Conservation (phyloP, 148 eudicot genomes). For the Chenopodium formosanum region DNA sequence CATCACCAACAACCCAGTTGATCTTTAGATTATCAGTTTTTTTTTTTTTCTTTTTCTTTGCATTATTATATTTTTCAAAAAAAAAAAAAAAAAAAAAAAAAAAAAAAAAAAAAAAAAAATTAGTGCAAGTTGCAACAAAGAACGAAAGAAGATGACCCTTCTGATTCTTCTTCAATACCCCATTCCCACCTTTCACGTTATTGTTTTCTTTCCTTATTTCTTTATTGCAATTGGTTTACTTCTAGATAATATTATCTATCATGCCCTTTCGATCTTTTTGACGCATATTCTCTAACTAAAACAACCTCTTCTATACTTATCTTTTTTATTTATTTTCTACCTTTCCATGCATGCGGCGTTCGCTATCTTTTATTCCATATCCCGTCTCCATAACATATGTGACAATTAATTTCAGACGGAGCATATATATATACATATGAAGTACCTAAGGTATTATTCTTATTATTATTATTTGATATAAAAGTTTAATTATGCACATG, state of each 20-base stretch:
- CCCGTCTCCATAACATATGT: too few relatives aligned
- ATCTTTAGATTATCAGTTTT: too few relatives aligned
- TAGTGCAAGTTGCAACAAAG: neutral
- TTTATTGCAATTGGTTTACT: neutral
- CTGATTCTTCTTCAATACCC: neutral
- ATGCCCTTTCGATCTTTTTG: neutral
- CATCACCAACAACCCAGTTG: slow-evolving; percentile 13
- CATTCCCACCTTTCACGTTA: slow-evolving; percentile 11
- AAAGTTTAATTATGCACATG: slow-evolving; percentile 7
- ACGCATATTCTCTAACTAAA: too few relatives aligned
- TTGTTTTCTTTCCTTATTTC: neutral
- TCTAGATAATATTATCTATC: too few relatives aligned
- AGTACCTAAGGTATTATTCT: too few relatives aligned
- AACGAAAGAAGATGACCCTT: neutral
- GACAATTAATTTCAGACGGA: neutral
- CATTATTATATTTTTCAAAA: too few relatives aligned
- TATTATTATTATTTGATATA: too few relatives aligned
- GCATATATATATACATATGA: too few relatives aligned
- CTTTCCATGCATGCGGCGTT: neutral
- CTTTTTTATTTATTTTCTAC: neutral
- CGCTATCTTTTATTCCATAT: neutral
- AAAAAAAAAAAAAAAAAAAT: neutral
- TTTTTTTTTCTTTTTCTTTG: too few relatives aligned
- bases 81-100: too few relatives aligned
- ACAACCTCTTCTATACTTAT: too few relatives aligned